Percentiles rank a stretch among this genome's conserved stretches.
Conservation (phyloP, 139 green algal genomes). For the Tetradesmus obliquus region DNA sequence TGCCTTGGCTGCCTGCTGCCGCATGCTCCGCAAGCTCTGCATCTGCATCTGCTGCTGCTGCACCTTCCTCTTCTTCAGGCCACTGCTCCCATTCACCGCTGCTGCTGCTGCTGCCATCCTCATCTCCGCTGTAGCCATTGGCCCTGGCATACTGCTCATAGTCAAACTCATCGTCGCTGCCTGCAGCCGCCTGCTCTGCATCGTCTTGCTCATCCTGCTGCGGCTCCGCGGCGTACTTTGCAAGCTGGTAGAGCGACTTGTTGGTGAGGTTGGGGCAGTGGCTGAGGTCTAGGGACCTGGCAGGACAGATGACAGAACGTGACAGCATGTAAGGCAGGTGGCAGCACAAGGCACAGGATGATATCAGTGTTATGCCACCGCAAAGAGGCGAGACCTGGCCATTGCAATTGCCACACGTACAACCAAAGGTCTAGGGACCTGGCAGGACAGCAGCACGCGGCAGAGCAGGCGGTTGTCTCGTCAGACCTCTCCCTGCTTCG, state of each 20-base stretch:
- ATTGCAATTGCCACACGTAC: too few relatives aligned
- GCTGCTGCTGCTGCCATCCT: not conserved
- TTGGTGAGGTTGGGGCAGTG: conserved; percentile 37
- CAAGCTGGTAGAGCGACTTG: conserved; percentile 30
- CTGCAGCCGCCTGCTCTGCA: not conserved
- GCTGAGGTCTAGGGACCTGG: conserved; percentile 29
- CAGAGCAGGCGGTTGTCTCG: too few relatives aligned
- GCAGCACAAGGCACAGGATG: not conserved
- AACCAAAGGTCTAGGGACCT: too few relatives aligned
- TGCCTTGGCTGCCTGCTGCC: too few relatives aligned
- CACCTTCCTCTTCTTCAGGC: not conserved
- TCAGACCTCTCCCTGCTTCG: too few relatives aligned
- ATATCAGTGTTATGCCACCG: too few relatives aligned
- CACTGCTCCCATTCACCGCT: not conserved
- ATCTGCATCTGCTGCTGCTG: not conserved
- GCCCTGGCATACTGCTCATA: not conserved
- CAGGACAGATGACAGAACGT: not conserved
- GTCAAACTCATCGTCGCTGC: not conserved
- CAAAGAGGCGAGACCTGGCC: too few relatives aligned
- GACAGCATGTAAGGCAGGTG: not conserved
- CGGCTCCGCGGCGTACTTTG: conserved; percentile 24
- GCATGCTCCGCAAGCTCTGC: not conserved
- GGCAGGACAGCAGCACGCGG: too few relatives aligned
- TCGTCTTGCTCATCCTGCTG: not conserved
- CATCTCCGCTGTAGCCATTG: not conserved